Percentiles rank a stretch among this genome's conserved stretches.
Evolutionary conservation across 306 rosid genomes (phyloP).

Genomic region (Vicia villosa): DNA sequence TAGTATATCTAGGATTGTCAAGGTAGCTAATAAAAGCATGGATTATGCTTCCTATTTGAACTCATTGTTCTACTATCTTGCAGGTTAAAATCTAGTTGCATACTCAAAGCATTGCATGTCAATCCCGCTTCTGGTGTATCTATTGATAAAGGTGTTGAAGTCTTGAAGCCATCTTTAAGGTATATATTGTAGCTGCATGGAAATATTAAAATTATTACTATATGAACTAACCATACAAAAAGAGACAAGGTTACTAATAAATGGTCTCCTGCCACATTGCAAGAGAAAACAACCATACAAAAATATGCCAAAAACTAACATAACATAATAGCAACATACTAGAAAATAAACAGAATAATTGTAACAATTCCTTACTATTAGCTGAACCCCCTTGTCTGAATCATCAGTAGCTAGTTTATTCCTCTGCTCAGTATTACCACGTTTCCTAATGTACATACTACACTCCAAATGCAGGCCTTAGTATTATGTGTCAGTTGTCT

Average conservation of each 20-base stretch:
- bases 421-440: background rate
- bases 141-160: conserved; percentile 65
- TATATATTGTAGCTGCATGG: conserved; percentile 29
- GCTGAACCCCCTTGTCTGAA: background rate
- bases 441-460: background rate
- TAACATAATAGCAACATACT: background rate
- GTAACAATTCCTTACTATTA: background rate
- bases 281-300: background rate
- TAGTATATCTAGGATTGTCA: too few relatives aligned
- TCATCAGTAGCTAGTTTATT: background rate
- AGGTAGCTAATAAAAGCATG: too few relatives aligned
- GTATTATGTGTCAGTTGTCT: background rate
- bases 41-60: too few relatives aligned
- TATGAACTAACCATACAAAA: background rate
- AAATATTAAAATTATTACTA: too few relatives aligned
- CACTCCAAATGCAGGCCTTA: background rate
- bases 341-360: background rate
- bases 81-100: too few relatives aligned
- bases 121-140: conserved; percentile 84
- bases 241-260: background rate
- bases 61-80: too few relatives aligned
- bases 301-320: background rate
- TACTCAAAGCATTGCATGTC: too few relatives aligned
- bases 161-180: conserved; percentile 71
- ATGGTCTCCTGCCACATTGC: background rate